These are phyloP conservation scores for Tylopilus intermedius DNA, from an alignment of 768 basidiomycete genomes.

Conservation along the genomic window DNA sequence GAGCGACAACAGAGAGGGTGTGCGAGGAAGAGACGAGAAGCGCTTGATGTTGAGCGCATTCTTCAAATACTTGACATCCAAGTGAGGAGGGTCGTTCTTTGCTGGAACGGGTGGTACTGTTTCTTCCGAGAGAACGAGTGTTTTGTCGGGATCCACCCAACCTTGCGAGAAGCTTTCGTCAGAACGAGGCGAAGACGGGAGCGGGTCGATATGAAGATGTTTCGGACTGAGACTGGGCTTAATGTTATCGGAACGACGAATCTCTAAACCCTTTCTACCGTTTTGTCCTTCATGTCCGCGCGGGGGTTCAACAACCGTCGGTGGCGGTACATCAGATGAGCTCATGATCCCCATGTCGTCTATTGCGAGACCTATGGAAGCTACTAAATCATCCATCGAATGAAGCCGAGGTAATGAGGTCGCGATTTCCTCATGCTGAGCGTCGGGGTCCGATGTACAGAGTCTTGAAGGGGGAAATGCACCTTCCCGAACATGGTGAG, in stretches of 20 bases:
- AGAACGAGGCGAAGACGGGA: constrained; percentile 15
- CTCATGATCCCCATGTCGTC: constrained; percentile 35
- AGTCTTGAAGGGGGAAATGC: constrained; percentile 53
- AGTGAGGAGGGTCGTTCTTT: constrained; percentile 19
- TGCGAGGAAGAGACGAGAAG: constrained; percentile 57
- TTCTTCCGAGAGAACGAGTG: constrained; percentile 14
- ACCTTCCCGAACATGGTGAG: constrained; percentile 51
- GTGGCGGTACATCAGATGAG: constrained; percentile 32
- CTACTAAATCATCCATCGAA: constrained; percentile 37
- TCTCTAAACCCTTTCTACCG: constrained; percentile 26
- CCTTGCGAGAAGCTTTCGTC: constrained; percentile 17
- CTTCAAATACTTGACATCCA: constrained; percentile 24
- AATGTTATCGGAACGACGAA: constrained; percentile 26
- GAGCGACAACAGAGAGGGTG: constrained; percentile 54
- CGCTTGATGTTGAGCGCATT: constrained; percentile 35
- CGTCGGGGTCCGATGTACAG: constrained; percentile 23
- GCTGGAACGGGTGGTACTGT: constrained; percentile 29
- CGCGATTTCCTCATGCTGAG: constrained; percentile 16
- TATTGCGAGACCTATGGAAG: constrained; percentile 35
- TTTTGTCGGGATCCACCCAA: constrained; percentile 18
- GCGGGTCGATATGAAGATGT: constrained; percentile 2
- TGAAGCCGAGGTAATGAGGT: constrained; percentile 23
- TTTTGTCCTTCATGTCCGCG: constrained; percentile 30
- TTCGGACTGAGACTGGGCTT: constrained; percentile 10
- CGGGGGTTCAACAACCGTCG: constrained; percentile 38